These are phyloP conservation scores for Aureobasidium musti DNA, from an alignment of 2,329 filamentous ascomycete species.

Conservation along the genomic window DNA sequence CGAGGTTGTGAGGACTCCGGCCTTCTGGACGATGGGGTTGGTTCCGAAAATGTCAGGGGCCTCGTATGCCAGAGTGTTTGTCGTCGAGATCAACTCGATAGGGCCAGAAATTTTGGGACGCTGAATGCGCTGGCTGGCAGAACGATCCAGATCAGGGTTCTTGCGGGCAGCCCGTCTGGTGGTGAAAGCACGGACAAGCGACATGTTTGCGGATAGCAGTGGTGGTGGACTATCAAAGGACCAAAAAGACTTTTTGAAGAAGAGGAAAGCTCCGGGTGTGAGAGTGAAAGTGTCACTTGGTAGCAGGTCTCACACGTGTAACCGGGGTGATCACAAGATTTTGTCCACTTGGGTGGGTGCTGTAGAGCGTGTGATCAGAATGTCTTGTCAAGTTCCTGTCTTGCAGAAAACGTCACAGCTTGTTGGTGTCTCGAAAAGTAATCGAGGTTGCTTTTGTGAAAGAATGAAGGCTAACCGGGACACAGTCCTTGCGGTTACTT, in stretches of 20 bases:
- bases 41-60: constrained; percentile 71
- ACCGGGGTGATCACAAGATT: constrained; percentile 21
- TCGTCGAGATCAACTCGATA: constrained; percentile 85
- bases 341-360: constrained; percentile 10
- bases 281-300: constrained; percentile 24
- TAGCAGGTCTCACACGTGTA: constrained; percentile 27
- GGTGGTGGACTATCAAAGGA: constrained; percentile 10
- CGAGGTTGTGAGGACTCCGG: constrained; percentile 35
- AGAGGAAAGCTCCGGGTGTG: constrained; percentile 16
- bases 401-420: constrained; percentile 25
- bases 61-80: constrained; percentile 94
- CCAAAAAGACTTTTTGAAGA: constrained; percentile 8
- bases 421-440: constrained; percentile 13
- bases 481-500: constrained; percentile 29
- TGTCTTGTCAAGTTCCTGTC: constrained; percentile 23
- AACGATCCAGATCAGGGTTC: constrained; percentile 59
- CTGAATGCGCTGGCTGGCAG: constrained; percentile 51
- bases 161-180: constrained; percentile 55
- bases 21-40: constrained; percentile 35
- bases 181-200: constrained; percentile 71
- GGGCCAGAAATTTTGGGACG: constrained; percentile 82
- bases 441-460: constrained; percentile 7
- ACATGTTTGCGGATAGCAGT: constrained; percentile 46
- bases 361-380: constrained; percentile 21
- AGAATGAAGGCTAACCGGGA: constrained; percentile 29